phyloP scores from a whole-genome alignment of 2,329 filamentous ascomycete genomes.

The Stagonosporopsis chrysanthemi region DNA sequence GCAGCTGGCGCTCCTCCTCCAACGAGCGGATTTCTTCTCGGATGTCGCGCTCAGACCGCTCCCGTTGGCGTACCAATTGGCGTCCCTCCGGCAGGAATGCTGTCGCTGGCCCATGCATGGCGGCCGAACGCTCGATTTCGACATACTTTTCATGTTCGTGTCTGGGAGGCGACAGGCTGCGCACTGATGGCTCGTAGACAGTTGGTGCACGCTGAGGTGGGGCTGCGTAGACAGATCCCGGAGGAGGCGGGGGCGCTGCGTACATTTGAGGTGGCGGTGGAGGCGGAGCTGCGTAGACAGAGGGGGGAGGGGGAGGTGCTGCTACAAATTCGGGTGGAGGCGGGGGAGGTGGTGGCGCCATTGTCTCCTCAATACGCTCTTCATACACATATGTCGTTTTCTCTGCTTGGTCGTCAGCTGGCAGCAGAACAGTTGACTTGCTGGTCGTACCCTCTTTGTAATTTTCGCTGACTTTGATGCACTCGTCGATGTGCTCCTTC shows the following conservation, averaged over 20 bases:
- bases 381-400: slow-evolving; percentile 50
- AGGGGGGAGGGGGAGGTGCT: slow-evolving; percentile 25
- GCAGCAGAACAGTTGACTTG: background rate
- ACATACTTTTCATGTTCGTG: slow-evolving; percentile 46
- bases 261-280: slow-evolving; percentile 25
- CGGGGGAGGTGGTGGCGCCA: slow-evolving; percentile 34
- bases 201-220: slow-evolving; percentile 33
- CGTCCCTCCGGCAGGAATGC: slow-evolving; percentile 58
- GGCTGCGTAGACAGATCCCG: slow-evolving; percentile 6
- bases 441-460: slow-evolving; percentile 62
- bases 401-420: slow-evolving; percentile 28
- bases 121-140: slow-evolving; percentile 56
- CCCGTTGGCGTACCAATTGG: slow-evolving; percentile 28
- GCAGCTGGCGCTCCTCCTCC: slow-evolving; percentile 68
- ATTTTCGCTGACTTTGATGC: slow-evolving; percentile 82
- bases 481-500: slow-evolving; percentile 89
- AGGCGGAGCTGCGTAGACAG: slow-evolving; percentile 19
- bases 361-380: slow-evolving; percentile 29
- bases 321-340: slow-evolving; percentile 30
- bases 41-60: slow-evolving; percentile 67
- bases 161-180: slow-evolving; percentile 42
- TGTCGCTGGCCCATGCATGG: slow-evolving; percentile 56
- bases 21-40: slow-evolving; percentile 75
- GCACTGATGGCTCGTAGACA: slow-evolving; percentile 45
- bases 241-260: slow-evolving; percentile 20